Base-by-base conservation (phyloP, 164 flowering plant genomes). In the Pachysandra terminalis region DNA sequence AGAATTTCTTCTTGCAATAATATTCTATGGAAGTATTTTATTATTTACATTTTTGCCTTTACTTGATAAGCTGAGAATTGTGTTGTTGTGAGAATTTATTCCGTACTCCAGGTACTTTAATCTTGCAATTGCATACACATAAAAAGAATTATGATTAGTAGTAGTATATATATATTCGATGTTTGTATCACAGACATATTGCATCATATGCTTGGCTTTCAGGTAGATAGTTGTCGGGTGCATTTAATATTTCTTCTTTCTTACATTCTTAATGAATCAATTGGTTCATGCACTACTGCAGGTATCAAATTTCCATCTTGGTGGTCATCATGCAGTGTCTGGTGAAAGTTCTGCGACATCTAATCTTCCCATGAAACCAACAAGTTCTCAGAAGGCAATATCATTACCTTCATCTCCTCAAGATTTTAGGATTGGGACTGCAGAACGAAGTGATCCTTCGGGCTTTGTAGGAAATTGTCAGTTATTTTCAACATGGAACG, bases 401-500 rank as follows among this genome's bases (percentile, higher is more conserved):
- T 96, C 99, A 55, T 78, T 96, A 68, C 98, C 99, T 57, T 86
- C 98, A 64, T 96, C 99, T 71, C 99, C 99, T 74, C 89, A 88
- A 69, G 80, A 80, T 40, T 83, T 80, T 73, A 74, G 85, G 65
- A 78, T 79, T 69, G 87, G 81, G 62, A 66, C 72, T 66, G 77
- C 85, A 64, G 89, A 75, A 59, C 77, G 85, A 69, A 79, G 71
- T 73, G 84, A 74, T 49, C 68, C 69, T 41, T 66, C 85, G 26
- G 68, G 64, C 19, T 78, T 56, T 60, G 54, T 15, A n/a, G 71
- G 90, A 86, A 71, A 61, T 81, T 76, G 83, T 85, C 59, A n/a
- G n/a, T n/a, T n/a, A n/a, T n/a, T n/a, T n/a, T 81, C 85, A 19
- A 84, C 89, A 52, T 96, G 97, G 98, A 83, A 87, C 71, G 91